Conservation (phyloP, 2,329 filamentous ascomycete species). For the Grosmannia huntii region DNA sequence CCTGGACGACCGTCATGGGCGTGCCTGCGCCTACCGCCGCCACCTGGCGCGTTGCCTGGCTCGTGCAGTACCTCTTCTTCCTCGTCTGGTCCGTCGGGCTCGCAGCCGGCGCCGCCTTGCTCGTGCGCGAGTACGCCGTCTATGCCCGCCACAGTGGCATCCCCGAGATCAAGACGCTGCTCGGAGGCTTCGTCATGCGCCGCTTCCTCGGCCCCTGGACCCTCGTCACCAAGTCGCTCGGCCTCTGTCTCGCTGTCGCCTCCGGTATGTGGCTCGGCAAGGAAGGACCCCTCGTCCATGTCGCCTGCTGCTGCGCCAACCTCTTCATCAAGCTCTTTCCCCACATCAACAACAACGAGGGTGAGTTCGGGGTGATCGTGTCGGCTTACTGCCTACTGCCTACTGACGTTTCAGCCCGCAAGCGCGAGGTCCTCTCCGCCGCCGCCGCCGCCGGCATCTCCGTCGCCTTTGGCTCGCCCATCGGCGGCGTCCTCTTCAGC, state of each 20-base stretch:
- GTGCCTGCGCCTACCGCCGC: constrained; percentile 30
- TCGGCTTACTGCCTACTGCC: too few relatives aligned
- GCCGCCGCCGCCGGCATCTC: constrained; percentile 88
- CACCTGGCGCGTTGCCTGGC: constrained; percentile 52
- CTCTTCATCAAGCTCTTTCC: constrained; percentile 83
- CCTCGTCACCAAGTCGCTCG: constrained; percentile 76
- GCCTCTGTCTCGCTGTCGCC: constrained; percentile 79
- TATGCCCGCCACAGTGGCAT: constrained; percentile 94
- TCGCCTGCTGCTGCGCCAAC: constrained; percentile 92
- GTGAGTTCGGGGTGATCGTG: constrained; percentile 32
- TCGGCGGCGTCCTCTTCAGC: constrained; percentile 89
- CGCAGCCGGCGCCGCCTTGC: constrained; percentile 60
- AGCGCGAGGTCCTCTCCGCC: constrained; percentile 84
- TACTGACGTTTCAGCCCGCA: too few relatives aligned
- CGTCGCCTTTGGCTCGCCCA: constrained; percentile 85
- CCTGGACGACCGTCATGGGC: constrained; percentile 68
- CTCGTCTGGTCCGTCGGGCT: constrained; percentile 72
- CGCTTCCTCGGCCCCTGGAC: constrained; percentile 84
- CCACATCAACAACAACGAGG: constrained; percentile 76
- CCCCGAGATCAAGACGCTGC: constrained; percentile 90
- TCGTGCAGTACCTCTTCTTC: constrained; percentile 81
- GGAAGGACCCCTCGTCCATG: constrained; percentile 88
- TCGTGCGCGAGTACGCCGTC: constrained; percentile 73
- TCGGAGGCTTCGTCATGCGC: constrained; percentile 87
- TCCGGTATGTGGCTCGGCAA: constrained; percentile 96